Evolutionary conservation across 1,284 basidiomycete species (phyloP), one percentile per base, ranked within the genome.

Genomic region (Mrakiaceae sp.): DNA sequence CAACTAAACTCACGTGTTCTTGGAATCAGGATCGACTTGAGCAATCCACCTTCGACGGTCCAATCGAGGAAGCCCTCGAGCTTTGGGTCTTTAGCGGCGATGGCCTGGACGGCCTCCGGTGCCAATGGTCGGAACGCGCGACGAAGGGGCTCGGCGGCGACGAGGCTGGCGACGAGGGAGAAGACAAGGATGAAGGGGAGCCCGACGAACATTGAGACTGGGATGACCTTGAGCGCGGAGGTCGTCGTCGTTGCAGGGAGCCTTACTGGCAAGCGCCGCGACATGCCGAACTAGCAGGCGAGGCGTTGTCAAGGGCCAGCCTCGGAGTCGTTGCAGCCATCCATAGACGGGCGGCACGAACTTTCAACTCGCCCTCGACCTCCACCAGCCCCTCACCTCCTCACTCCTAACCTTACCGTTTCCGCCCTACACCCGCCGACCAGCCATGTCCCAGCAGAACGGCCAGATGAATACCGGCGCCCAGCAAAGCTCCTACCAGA

Each of bases 11-110:
- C 76, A 90, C 89, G 81, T 55, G 84, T 78, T 70, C 91, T 80
- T 16, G 91, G 91, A 66, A 94, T 88, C 55, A 94, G 78, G 43
- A 94, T 83, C 70, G 84, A 86, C 3, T 62, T 66, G 12, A 66
- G 56, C 10, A 50, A 12, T 3, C 64, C 64, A 3, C 56, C 64
- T 5, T 62, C 46, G 47, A 58, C 40, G 16, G n/a, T 40, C 54
- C 55, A 57, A 16, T 66, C 64, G 16, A 66, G 16, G 43, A 66
- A 66, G 42, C 53, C 49, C 10, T 66, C 64, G 9, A 62, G 50
- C 10, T 5, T 16, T 8, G 47, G 48, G n/a, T 66, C 49, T 11
- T 11, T 52, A 7, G 57, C 50, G 3, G 64, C 43, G 9, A 66
- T 51, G 12, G 53, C 49, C 44, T 66, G 60, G 47, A 66, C 49